phyloP scores from a whole-genome alignment of 164 flowering plant species.

The Euptelea pleiosperma region DNA sequence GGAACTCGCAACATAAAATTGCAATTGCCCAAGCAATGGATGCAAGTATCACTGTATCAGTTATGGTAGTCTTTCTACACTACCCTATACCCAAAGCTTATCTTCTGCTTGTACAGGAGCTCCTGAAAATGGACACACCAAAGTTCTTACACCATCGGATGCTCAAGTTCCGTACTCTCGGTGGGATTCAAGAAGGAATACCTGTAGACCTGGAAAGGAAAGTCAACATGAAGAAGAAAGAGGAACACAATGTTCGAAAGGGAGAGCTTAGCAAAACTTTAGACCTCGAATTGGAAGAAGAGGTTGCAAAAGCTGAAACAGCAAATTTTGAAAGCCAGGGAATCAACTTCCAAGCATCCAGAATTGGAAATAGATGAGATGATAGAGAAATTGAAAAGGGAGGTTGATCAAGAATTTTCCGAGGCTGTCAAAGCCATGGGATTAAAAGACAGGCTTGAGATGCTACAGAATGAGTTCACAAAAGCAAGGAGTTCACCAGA shows the following conservation, averaged over 20 bases:
- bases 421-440: conserved; percentile 64
- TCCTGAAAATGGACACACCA: conserved; percentile 60
- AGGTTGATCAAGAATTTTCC: conserved; percentile 54
- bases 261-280: conserved; percentile 24
- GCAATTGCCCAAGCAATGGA: conserved; percentile 71
- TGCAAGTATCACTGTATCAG: conserved; percentile 54
- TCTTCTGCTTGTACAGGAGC: conserved; percentile 58
- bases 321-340: conserved; percentile 48
- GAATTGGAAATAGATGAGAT: conserved; percentile 43
- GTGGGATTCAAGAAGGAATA: conserved; percentile 68
- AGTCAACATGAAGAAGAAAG: conserved; percentile 67
- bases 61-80: not conserved
- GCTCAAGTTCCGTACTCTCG: conserved; percentile 70
- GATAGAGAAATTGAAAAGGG: conserved; percentile 59
- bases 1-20: conserved; percentile 83
- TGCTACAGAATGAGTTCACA: conserved; percentile 43
- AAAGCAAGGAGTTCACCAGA: conserved; percentile 40
- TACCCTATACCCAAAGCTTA: not conserved
- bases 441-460: conserved; percentile 39
- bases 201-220: conserved; percentile 58
- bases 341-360: conserved; percentile 44
- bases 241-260: conserved; percentile 29
- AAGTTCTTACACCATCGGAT: conserved; percentile 54
- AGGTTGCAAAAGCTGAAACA: conserved; percentile 65
- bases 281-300: conserved; percentile 44